Conservation (phyloP, 805 yeast species). For the Ogataea sp. region DNA sequence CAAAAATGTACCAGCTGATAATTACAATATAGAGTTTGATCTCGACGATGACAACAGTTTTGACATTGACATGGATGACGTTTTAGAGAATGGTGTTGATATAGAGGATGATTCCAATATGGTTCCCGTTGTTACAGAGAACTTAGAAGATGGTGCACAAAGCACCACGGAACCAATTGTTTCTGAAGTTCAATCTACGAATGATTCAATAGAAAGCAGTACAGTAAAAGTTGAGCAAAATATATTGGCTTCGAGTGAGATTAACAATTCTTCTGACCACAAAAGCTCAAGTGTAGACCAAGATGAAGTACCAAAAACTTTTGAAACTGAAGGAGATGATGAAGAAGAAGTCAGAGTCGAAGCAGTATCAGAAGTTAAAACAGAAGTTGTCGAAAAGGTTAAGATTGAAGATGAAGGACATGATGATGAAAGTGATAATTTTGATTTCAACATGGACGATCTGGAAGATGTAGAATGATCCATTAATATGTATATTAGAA, state of each 20-base stretch:
- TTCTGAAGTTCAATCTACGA: too few relatives aligned
- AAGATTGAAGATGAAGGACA: conserved; percentile 1
- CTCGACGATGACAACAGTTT: conserved; percentile 1
- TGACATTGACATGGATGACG: conserved; percentile 13
- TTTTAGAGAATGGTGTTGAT: neutral
- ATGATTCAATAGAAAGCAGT: too few relatives aligned
- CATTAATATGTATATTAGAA: too few relatives aligned
- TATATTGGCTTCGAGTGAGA: too few relatives aligned
- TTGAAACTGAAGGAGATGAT: conserved; percentile 1
- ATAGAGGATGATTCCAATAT: conserved; percentile 1
- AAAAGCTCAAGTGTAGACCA: too few relatives aligned
- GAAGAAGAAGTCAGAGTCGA: neutral
- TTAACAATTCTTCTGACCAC: too few relatives aligned
- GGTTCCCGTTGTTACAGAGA: neutral
- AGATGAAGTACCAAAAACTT: too few relatives aligned
- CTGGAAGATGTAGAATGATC: neutral
- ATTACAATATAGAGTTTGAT: conserved; percentile 12
- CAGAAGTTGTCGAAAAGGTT: conserved; percentile 2
- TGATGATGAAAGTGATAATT: neutral
- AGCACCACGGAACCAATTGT: neutral
- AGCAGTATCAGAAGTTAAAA: conserved; percentile 4
- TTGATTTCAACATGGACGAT: neutral
- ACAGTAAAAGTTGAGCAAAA: too few relatives aligned
- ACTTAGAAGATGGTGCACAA: neutral
- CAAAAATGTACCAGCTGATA: conserved; percentile 11